phyloP scores from a whole-genome alignment of 1,139 yeast genomes.

The Yamadazyma friedrichii region DNA sequence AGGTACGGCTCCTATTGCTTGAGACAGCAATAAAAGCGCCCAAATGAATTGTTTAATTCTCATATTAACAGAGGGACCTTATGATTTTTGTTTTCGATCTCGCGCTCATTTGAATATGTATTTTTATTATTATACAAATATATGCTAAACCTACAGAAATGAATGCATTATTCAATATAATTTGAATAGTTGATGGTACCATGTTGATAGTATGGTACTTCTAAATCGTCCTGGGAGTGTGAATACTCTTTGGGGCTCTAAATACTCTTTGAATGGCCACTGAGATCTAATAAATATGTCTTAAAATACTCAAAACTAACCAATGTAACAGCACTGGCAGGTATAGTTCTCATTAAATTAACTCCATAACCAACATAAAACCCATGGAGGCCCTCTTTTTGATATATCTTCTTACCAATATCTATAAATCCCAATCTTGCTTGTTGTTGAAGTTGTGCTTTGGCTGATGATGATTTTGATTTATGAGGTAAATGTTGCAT shows the following conservation, averaged over 20 bases:
- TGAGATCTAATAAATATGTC: constrained; percentile 48
- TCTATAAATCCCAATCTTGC: constrained; percentile 11
- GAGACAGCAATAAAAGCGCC: no score
- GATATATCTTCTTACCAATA: constrained; percentile 45
- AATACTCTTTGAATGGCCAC: constrained; percentile 19
- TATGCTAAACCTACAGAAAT: no score
- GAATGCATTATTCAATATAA: no score
- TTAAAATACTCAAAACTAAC: constrained; percentile 91
- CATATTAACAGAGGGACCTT: no score
- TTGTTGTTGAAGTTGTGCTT: not conserved
- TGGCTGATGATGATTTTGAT: no score
- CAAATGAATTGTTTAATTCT: no score
- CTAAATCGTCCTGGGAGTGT: not conserved
- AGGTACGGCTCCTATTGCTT: no score
- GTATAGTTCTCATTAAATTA: constrained; percentile 86
- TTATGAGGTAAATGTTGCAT: constrained; percentile 29
- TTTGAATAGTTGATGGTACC: not conserved
- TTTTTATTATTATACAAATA: no score
- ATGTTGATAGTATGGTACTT: not conserved
- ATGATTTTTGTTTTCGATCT: no score
- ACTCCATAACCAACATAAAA: constrained; percentile 90
- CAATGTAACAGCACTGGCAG: constrained; percentile 91
- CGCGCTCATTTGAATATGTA: no score
- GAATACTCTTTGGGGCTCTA: not conserved
- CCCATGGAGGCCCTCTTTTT: constrained; percentile 74